Evolutionary conservation across 805 yeast species (phyloP).

Genomic region (Cyberlindnera lachancei): DNA sequence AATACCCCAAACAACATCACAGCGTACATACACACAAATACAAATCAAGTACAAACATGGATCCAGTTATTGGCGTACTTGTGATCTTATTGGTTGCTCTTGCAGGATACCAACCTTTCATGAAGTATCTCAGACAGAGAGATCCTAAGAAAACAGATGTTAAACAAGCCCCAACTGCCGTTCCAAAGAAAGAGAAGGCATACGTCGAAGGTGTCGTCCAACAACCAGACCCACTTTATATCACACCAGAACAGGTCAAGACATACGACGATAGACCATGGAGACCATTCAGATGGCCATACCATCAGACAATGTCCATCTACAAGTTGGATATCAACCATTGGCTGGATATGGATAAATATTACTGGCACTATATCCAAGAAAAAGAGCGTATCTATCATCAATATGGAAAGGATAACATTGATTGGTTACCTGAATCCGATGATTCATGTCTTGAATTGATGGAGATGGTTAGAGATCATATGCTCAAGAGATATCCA

Average conservation of each 20-base stretch:
- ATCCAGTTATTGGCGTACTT: constrained; percentile 7
- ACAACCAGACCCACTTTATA: constrained; percentile 47
- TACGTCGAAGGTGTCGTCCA: constrained; percentile 13
- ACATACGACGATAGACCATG: constrained; percentile 70
- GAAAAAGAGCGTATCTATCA: constrained; percentile 55
- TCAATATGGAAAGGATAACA: constrained; percentile 51
- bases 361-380: constrained; percentile 56
- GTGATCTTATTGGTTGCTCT: constrained; percentile 5
- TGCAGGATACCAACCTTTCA: constrained; percentile 7
- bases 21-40: not conserved
- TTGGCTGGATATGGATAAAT: constrained; percentile 78
- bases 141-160: not conserved
- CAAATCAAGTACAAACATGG: constrained; percentile 3
- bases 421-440: constrained; percentile 61
- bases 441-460: constrained; percentile 55
- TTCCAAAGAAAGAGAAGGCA: constrained; percentile 7
- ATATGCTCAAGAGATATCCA: constrained; percentile 58
- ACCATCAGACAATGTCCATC: constrained; percentile 73
- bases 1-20: too few relatives aligned
- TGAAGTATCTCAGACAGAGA: constrained; percentile 3
- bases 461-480: constrained; percentile 54
- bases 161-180: constrained; percentile 1
- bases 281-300: constrained; percentile 78
- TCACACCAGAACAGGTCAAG: constrained; percentile 60
- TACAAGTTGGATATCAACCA: constrained; percentile 65